Conservation (phyloP, 2,329 filamentous ascomycete species). For the Microcyclospora pomicola region DNA sequence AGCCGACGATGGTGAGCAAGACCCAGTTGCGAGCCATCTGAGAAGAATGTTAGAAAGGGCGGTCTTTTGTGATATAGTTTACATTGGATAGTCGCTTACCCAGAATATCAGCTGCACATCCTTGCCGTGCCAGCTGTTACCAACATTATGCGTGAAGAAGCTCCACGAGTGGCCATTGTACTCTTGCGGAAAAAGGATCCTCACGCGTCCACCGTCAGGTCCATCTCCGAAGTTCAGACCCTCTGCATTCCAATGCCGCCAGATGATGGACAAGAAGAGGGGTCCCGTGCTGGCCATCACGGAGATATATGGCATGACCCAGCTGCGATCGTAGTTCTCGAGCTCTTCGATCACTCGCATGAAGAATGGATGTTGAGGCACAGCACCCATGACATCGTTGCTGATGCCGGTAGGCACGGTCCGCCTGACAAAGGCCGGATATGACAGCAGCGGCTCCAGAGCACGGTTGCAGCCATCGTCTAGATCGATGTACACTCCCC, state of each 20-base stretch:
- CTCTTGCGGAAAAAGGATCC: constrained; percentile 56
- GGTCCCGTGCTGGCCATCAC: constrained; percentile 71
- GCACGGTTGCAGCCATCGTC: constrained; percentile 57
- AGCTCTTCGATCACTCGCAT: constrained; percentile 53
- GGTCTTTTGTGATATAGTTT: not conserved
- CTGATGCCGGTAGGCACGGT: constrained; percentile 66
- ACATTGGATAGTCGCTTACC: constrained; percentile 25
- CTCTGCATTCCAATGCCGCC: constrained; percentile 56
- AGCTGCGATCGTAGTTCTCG: constrained; percentile 53
- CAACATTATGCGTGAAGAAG: constrained; percentile 55
- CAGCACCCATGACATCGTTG: constrained; percentile 66
- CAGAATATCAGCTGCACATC: constrained; percentile 54
- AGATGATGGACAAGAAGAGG: constrained; percentile 60
- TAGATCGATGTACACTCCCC: constrained; percentile 69
- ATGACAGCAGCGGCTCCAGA: constrained; percentile 50
- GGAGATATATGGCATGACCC: constrained; percentile 58
- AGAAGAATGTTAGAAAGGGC: constrained; percentile 7
- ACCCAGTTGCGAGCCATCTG: constrained; percentile 39
- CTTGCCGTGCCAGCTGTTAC: constrained; percentile 51
- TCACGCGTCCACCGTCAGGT: constrained; percentile 37
- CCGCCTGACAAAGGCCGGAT: constrained; percentile 56
- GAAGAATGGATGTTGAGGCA: constrained; percentile 63
- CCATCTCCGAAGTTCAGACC: constrained; percentile 30
- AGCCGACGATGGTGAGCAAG: constrained; percentile 39
- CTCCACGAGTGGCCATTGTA: constrained; percentile 56